phyloP scores from a whole-genome alignment of 768 basidiomycete genomes.

The Psilocybe azurescens region DNA sequence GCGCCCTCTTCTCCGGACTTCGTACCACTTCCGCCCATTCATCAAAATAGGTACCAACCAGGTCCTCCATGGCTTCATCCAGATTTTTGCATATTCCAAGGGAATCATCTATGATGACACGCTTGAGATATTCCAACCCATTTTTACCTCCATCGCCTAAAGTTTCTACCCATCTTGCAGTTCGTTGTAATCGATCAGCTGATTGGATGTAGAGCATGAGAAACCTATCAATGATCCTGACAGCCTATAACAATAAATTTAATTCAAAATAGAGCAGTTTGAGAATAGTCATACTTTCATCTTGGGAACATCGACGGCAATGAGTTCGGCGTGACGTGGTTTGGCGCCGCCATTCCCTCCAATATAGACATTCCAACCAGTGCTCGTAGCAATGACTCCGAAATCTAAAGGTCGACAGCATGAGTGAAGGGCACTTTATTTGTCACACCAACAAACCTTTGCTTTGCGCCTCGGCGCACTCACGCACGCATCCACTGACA shows the following conservation, averaged over 20 bases:
- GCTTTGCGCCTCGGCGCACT: conserved; percentile 79
- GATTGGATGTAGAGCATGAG: conserved; percentile 74
- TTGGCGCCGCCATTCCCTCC: conserved; percentile 75
- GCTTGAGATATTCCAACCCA: conserved; percentile 61
- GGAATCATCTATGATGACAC: conserved; percentile 70
- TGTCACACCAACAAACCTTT: conserved; percentile 28
- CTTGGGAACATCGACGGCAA: conserved; percentile 71
- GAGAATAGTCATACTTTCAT: conserved; percentile 41
- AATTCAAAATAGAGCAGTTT: not conserved
- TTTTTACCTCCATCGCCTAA: conserved; percentile 60
- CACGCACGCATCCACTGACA: conserved; percentile 74
- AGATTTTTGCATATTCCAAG: conserved; percentile 75
- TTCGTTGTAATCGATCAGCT: conserved; percentile 73
- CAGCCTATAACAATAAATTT: conserved; percentile 8
- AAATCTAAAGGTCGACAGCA: conserved; percentile 51
- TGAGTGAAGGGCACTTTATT: not conserved
- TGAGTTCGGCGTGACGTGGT: conserved; percentile 64
- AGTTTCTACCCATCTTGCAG: conserved; percentile 74
- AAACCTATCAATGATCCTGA: conserved; percentile 69
- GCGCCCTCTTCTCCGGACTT: conserved; percentile 26
- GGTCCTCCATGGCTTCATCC: conserved; percentile 67
- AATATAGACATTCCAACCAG: conserved; percentile 82
- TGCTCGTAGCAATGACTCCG: conserved; percentile 76
- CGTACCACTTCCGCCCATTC: conserved; percentile 74
- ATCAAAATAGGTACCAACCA: conserved; percentile 68